Evolutionary conservation across 208 protist genomes (phyloP).

Genomic region (Leishmania amazonensis): DNA sequence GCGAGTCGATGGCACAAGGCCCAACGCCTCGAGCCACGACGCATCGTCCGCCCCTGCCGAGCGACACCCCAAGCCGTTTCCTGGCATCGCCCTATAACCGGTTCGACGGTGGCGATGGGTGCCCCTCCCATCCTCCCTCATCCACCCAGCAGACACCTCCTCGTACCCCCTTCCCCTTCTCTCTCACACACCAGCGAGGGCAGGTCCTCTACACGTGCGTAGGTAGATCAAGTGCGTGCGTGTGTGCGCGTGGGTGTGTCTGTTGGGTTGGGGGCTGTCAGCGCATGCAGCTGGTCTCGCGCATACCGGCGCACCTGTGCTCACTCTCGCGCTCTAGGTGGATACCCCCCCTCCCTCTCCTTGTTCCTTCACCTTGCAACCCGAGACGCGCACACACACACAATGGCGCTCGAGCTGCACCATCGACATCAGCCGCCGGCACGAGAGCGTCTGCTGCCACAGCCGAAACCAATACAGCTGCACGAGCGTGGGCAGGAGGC

Average conservation of each 20-base stretch:
- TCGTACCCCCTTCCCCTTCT: no score
- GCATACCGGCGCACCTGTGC: neutral
- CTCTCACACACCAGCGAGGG: neutral
- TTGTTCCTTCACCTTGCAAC: neutral
- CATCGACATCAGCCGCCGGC: neutral
- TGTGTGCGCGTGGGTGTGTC: neutral
- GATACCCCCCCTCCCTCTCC: neutral
- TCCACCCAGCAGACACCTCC: no score
- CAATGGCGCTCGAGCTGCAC: neutral
- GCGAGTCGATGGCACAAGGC: no score
- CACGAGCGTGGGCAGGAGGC: neutral
- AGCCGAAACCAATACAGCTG: neutral
- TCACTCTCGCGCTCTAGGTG: neutral
- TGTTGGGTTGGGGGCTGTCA: neutral
- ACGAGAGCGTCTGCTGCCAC: neutral
- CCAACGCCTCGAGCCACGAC: no score
- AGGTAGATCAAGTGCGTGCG: neutral
- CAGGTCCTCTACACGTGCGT: neutral
- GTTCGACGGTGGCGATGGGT: no score
- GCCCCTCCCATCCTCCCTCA: no score
- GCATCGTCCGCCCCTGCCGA: no score
- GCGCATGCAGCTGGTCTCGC: neutral
- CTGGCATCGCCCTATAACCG: no score
- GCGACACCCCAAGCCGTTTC: no score
- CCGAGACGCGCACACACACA: neutral